Percentiles rank a stretch among this genome's conserved stretches.
phyloP scores from a whole-genome alignment of 2,329 filamentous ascomycete species.

The Cladosporium sp. region DNA sequence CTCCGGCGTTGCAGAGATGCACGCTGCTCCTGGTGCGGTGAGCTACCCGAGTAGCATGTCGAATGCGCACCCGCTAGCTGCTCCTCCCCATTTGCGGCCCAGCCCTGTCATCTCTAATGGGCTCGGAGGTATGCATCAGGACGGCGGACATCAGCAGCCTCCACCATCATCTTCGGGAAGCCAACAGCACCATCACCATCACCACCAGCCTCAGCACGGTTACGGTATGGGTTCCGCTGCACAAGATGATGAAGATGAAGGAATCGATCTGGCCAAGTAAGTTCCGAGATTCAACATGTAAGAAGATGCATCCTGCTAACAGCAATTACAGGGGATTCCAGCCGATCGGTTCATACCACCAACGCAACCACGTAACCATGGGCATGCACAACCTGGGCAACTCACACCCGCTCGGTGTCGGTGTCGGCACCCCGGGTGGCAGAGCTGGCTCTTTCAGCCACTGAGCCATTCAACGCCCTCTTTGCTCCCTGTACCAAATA shows the following conservation, averaged over 20 bases:
- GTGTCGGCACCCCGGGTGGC: constrained; percentile 2
- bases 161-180: background rate
- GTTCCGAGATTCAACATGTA: constrained; percentile 16
- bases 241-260: constrained; percentile 41
- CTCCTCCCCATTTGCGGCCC: constrained; percentile 2
- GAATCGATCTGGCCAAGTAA: constrained; percentile 48
- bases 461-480: background rate
- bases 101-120: constrained; percentile 18
- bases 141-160: background rate
- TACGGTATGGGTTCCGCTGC: constrained; percentile 15
- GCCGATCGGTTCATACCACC: constrained; percentile 45
- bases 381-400: constrained; percentile 13
- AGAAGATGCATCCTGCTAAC: constrained; percentile 17
- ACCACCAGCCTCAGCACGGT: constrained; percentile 3
- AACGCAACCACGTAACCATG: constrained; percentile 25
- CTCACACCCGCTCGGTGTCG: constrained; percentile 7
- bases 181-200: constrained; percentile 11
- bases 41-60: background rate
- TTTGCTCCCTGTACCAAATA: no score
- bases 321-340: constrained; percentile 40
- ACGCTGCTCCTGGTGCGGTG: background rate
- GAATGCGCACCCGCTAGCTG: constrained; percentile 1
- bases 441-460: constrained; percentile 8
- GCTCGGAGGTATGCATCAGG: background rate
- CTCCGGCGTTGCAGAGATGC: background rate